These are phyloP conservation scores for Flaveria floridana DNA, from an alignment of 140 eudicot genomes.

Conservation along the genomic window DNA sequence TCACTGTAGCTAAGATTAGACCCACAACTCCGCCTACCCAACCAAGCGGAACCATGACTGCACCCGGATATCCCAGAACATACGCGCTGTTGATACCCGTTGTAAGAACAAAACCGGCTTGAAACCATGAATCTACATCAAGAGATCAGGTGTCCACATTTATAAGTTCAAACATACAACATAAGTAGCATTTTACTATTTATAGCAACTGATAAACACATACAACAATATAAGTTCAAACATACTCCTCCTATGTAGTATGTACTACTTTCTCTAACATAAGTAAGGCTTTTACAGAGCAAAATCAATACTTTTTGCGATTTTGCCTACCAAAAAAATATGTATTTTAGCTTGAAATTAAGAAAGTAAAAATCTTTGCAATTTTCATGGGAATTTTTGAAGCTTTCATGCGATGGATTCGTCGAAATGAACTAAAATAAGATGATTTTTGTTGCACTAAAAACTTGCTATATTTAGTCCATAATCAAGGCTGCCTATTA, in stretches of 20 bases:
- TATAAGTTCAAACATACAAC: too few species aligned
- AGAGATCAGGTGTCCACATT: neutral
- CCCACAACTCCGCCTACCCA: conserved; percentile 92
- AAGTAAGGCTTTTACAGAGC: neutral
- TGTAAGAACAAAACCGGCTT: conserved; percentile 88
- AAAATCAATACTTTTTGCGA: neutral
- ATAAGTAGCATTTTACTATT: neutral
- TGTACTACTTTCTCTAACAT: neutral
- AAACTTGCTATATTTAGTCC: neutral
- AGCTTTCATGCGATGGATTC: neutral
- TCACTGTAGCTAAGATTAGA: conserved; percentile 56
- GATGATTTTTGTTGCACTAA: neutral
- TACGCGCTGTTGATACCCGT: conserved; percentile 90
- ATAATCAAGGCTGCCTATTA: neutral
- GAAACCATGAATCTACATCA: conserved; percentile 91
- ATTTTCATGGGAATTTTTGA: neutral
- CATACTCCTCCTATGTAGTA: neutral
- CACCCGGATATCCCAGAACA: conserved; percentile 86
- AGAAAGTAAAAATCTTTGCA: neutral
- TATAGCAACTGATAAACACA: neutral
- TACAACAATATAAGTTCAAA: neutral
- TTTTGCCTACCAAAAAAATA: neutral
- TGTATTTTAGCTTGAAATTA: neutral
- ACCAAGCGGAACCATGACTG: conserved; percentile 91
- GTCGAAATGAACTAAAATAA: neutral